Base-by-base conservation (phyloP, 495 filamentous ascomycete genomes). In the Ascobolus immersus region DNA sequence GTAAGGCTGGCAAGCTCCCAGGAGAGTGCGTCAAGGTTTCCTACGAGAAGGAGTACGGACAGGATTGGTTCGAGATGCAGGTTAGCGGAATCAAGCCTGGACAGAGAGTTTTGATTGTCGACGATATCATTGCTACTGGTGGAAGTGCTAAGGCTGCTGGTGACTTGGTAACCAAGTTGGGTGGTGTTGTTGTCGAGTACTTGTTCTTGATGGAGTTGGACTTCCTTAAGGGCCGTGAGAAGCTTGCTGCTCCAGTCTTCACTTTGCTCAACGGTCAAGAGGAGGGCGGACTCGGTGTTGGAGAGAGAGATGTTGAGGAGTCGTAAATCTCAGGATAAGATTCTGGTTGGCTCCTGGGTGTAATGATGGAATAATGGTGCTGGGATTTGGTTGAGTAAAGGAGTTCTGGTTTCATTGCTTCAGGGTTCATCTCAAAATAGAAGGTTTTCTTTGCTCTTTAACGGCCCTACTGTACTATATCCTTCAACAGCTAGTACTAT, bases 61-160 rank as follows among this genome's bases (percentile, higher is more conserved):
- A 73, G 58, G 89, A 99, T 52, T 76, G 70, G 50, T 94, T 99
- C 60, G 74, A 94, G 64, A 89, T 94, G 59, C 89, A 99, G 58
- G 57, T 56, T 33, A 80, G 71, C 52, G 68, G 70, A 9, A 69
- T 94, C 47, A 75, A 77, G 61, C 61, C 65, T 24, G 89, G 82
- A 13, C 78, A 91, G 63, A 73, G 69, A 50, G 84, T 92, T 13
- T 54, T 99, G 39, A 63, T 99, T 32, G 75, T 99, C 26, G 86
- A 99, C 51, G 86, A 99, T 52, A 84, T 99, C 45, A 94, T 99
- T 55, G 86, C 86, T 21, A 99, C 86, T 40, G 86, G 86, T 55
- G 86, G 86, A 43, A 91, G 79, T 42, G 86, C 86, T 27, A 69
- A 67, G 35, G 86, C 86, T 32, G 82, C 78, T 2, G 86, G 79